Base-by-base conservation (phyloP, 1,139 yeast species). In the Suhomyces choctaworum region DNA sequence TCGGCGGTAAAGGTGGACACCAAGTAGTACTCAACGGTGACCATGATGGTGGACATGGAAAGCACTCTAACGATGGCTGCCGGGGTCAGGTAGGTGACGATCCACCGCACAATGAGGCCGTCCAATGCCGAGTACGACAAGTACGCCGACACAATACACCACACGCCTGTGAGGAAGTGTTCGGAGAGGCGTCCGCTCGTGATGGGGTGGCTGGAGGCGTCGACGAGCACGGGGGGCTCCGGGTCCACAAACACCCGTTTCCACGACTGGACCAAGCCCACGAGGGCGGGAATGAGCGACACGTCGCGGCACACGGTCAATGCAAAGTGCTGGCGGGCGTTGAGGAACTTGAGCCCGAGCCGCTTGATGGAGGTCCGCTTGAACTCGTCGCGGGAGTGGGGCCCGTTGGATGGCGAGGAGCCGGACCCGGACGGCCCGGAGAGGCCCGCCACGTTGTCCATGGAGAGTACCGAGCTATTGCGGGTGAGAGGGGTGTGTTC, bases 71-170 rank as follows among this genome's bases (percentile, higher is more conserved):
- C 75, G 23, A 89, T 85, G 0, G 96, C 95, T 0, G 96, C 97
- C 2, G 85, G 72, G 0, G 90, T 82, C 44, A 88, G 84, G 56
- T 90, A 90, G 13, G 86, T 87, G 25, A 90, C 94, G 25, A 90
- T 86, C 95, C 97, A 92, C 29, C 98, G 70, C 15, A 88, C 84
- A 82, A 90, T 87, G 25, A 92, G 66, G 0, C 96, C 95, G 54
- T 90, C 97, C 25, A 90, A 66, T 4, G 88, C 89, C 2, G 90
- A 79, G 58, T 82, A 89, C 9, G 95, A 81, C 39, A 92, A 66
- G 53, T 88, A 88, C 3, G 89, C 89, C 2, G 95, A 78, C 5
- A 92, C 97, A 6, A 85, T 56, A 55, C 97, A 83, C 94, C 94
- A 84, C 11, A 84, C 59, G 0, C 88, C 84, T 4, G 89, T 80